Evolutionary conservation across 2,329 filamentous ascomycete species (phyloP).

Genomic region (Botryotinia globosa): DNA sequence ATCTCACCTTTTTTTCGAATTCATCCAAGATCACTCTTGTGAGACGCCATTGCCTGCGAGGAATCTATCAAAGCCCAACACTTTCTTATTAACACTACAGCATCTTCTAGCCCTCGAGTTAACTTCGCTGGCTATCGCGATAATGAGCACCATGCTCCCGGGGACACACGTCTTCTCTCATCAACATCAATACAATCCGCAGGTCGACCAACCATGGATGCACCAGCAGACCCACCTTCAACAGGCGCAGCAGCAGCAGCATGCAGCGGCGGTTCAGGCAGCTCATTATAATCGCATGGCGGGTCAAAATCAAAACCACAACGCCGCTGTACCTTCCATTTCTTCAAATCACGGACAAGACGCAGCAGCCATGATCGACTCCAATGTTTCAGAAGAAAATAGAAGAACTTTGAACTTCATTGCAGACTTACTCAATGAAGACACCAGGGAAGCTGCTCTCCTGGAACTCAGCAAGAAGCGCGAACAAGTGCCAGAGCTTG

Average conservation of each 20-base stretch:
- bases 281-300: constrained; percentile 72
- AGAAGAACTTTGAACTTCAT: constrained; percentile 90
- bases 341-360: constrained; percentile 53
- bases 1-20: neutral
- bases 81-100: constrained; percentile 3
- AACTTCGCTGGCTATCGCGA: constrained; percentile 25
- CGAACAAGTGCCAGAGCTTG: constrained; percentile 94
- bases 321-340: constrained; percentile 41
- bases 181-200: constrained; percentile 60
- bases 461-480: constrained; percentile 98
- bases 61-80: neutral
- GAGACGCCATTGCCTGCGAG: constrained; percentile 1
- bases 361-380: constrained; percentile 55
- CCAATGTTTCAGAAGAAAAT: constrained; percentile 79
- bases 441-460: constrained; percentile 82
- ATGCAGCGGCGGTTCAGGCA: constrained; percentile 37
- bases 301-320: constrained; percentile 51
- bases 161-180: constrained; percentile 64
- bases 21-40: neutral
- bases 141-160: constrained; percentile 53
- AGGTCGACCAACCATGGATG: constrained; percentile 64
- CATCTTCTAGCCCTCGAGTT: constrained; percentile 27
- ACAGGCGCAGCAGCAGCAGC: constrained; percentile 42
- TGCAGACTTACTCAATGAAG: constrained; percentile 83
- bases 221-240: constrained; percentile 47